Base-by-base conservation (phyloP, 192 early-diverging fungal species). In the Podila epicladia region DNA sequence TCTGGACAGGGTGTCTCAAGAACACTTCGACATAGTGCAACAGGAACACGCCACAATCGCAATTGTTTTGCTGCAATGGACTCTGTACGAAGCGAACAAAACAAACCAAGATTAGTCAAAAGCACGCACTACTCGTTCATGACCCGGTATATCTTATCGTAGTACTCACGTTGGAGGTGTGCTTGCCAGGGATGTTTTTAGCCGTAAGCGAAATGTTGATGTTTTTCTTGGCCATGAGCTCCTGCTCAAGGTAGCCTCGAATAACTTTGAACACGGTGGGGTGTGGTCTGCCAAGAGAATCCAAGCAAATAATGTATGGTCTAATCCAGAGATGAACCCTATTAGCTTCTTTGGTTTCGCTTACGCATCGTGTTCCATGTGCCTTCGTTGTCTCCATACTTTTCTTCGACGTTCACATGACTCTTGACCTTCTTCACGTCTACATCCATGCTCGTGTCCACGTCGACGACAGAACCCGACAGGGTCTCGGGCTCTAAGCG, bases 1-100 rank as follows among this genome's bases (percentile, higher is more conserved):
- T 22, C 3, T 24, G 29, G 4, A 7, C 35, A 9, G 75, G 69
- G 31, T 63, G 71, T 32, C 75, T 59, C 68, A 96, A 61, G 62
- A 97, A 91, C 31, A 85, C 75, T 58, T 96, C 93, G 8, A 94
- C 85, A 66, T 93, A 94, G 70, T 95, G 89, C 24, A 95, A 79
- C 24, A 97, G 48, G 83, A 89, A 96, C 9, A 97, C 85, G 24
- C 96, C 96, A 72, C 96, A 97, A 83, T 97, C 96, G 65, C 91
- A 95, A 62, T 89, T 71, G 70, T 97, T 97, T 62, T 84, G 75
- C 59, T 97, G 96, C 29, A 79, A 68, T 20, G 94, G 94, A 31
- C 92, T 89, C 82, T 92, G 69, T 0, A 5, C 4, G 13, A 48
- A 50, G 22, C 58, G 41, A 29, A 62, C 6, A 22, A 9, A 19